Evolutionary conservation across 2,329 filamentous ascomycete species (phyloP).

Genomic region (Xylaria sp.): DNA sequence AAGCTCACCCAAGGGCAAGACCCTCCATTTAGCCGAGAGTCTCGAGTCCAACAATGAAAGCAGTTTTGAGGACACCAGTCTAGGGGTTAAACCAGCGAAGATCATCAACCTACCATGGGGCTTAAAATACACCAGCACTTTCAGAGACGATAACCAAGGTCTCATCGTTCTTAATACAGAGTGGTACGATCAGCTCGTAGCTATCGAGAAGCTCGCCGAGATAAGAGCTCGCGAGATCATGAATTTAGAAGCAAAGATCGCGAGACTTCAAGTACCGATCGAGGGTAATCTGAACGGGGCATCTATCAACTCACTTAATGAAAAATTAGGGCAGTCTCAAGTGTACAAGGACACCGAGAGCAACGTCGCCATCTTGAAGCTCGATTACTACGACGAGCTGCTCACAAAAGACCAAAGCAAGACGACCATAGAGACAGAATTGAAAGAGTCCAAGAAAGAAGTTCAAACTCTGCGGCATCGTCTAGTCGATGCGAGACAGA

Average conservation of each 20-base stretch:
- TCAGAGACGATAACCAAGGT: constrained; percentile 35
- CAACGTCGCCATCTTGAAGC: constrained; percentile 22
- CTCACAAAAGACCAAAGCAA: background rate
- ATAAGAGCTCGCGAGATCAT: background rate
- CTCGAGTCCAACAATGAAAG: constrained; percentile 31
- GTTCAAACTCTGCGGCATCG: constrained; percentile 13
- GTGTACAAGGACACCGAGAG: constrained; percentile 17
- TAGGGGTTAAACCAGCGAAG: constrained; percentile 18
- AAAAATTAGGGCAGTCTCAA: background rate
- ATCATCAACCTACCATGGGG: constrained; percentile 34
- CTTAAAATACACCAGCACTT: constrained; percentile 28
- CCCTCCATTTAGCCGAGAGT: constrained; percentile 31
- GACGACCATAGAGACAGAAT: background rate
- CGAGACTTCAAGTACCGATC: constrained; percentile 9
- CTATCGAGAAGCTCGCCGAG: background rate
- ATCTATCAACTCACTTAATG: background rate
- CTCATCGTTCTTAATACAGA: constrained; percentile 32
- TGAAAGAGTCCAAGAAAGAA: constrained; percentile 7
- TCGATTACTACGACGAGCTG: constrained; percentile 22
- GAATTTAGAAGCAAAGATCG: constrained; percentile 10
- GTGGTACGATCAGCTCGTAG: constrained; percentile 35
- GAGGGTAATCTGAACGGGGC: background rate
- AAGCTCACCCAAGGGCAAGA: constrained; percentile 28
- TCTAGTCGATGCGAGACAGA: constrained; percentile 9
- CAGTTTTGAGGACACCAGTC: constrained; percentile 31